Conservation (phyloP, 176 grass and related monocot genomes). For the Phragmites australis region DNA sequence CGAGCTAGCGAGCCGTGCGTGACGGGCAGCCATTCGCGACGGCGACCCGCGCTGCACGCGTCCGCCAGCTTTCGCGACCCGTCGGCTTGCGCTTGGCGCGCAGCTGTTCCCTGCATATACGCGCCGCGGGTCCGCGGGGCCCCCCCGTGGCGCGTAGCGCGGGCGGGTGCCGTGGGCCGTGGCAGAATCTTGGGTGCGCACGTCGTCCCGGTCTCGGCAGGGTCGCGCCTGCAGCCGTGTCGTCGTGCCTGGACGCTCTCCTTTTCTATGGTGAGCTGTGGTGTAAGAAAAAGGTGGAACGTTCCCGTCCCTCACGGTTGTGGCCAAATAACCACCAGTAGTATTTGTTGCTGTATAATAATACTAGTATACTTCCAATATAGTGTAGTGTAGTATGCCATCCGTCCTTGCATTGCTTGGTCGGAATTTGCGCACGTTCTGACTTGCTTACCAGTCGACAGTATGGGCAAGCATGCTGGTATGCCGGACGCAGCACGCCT, state of each 20-base stretch:
- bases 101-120: conserved; percentile 40
- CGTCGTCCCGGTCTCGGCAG: neutral
- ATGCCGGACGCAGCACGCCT: no score
- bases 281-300: no score
- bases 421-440: neutral
- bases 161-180: neutral
- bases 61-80: conserved; percentile 43
- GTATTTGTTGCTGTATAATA: neutral
- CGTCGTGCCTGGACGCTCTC: neutral
- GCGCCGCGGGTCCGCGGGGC: conserved; percentile 6
- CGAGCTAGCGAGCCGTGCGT: neutral
- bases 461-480: neutral
- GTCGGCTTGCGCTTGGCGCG: conserved; percentile 59
- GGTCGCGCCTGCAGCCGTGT: neutral
- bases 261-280: neutral
- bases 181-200: neutral
- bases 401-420: neutral
- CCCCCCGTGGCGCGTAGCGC: neutral
- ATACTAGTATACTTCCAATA: neutral
- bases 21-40: neutral
- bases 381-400: neutral
- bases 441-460: neutral
- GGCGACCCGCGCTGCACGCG: conserved; percentile 2
- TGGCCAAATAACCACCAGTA: no score
- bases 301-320: no score